Evolutionary conservation across 2,329 filamentous ascomycete species (phyloP).

Genomic region (Mycogone perniciosa): DNA sequence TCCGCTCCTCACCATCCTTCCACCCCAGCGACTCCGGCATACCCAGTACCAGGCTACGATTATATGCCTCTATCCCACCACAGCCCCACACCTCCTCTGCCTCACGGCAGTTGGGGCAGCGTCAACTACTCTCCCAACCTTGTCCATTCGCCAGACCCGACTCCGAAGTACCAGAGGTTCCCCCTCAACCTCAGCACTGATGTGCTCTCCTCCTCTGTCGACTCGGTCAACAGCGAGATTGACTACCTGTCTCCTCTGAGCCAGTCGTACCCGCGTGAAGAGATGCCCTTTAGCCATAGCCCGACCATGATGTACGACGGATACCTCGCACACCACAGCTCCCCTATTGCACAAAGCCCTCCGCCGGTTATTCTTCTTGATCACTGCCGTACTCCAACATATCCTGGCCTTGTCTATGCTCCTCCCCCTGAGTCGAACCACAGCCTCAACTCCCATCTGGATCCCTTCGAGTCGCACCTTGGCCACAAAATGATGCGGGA

Average conservation of each 20-base stretch:
- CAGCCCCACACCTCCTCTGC: constrained; percentile 35
- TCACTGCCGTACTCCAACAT: constrained; percentile 49
- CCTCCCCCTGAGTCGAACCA: constrained; percentile 51
- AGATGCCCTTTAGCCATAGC: constrained; percentile 50
- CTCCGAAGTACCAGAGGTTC: constrained; percentile 39
- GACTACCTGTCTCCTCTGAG: constrained; percentile 57
- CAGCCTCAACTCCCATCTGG: constrained; percentile 54
- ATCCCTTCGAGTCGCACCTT: constrained; percentile 50
- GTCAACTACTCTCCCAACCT: constrained; percentile 41
- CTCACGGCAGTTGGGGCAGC: constrained; percentile 40
- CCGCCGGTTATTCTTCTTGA: constrained; percentile 50
- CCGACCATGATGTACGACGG: constrained; percentile 52
- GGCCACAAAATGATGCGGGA: constrained; percentile 48
- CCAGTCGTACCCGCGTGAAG: constrained; percentile 51
- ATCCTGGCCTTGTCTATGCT: constrained; percentile 55
- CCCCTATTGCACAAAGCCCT: constrained; percentile 50
- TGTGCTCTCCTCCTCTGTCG: constrained; percentile 48
- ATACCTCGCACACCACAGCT: constrained; percentile 44
- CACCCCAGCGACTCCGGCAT: constrained; percentile 37
- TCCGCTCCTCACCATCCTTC: constrained; percentile 26
- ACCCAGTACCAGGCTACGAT: constrained; percentile 35
- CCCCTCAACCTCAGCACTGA: constrained; percentile 42
- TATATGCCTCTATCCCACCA: constrained; percentile 46
- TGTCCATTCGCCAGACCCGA: constrained; percentile 27
- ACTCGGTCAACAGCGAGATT: constrained; percentile 56